Evolutionary conservation across 2,329 filamentous ascomycete species (phyloP), one percentile per base, ranked within the genome.

Genomic region (Hortaea sp.): DNA sequence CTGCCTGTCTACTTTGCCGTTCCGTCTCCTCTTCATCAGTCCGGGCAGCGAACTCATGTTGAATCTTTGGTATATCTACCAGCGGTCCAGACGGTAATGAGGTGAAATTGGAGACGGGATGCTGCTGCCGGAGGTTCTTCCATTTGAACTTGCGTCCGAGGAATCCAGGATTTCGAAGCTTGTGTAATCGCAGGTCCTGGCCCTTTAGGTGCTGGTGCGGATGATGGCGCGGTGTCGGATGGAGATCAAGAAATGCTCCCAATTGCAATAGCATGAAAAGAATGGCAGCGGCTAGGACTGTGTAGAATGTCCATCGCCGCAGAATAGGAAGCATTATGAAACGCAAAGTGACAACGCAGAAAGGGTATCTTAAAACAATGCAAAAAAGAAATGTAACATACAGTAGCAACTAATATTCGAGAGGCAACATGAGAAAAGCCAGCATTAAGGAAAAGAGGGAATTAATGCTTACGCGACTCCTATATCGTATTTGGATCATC

Each of bases 91-190:
- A 82, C 1, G 90, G 90, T 37, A 95, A 72, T 32, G 72, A 69
- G 49, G 88, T 88, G 48, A 92, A 69, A 13, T 82, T 79, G 49
- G 81, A 77, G 2, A 95, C 68, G 1, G 92, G 89, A 66, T 85
- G 95, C 27, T 52, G 52, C 35, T 54, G 52, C 10, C 52, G 53
- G 4, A 64, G 42, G 41, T 61, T 50, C 39, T 53, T 54, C 63
- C 63, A 65, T 49, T 47, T 52, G 50, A 64, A 63, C 41, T 51
- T 52, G 27, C 50, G 55, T 42, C 49, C 46, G 40, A 58, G 52
- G 42, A 52, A 53, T 43, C 51, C 56, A 12, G 58, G 58, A 37
- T 55, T 50, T 30, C 48, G 47, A 6, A 45, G 39, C 29, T 28
- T 43, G n/a, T 30, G 39, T 12, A 27, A 13, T 46, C 10, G 13